Evolutionary conservation across 345 rosid genomes (phyloP), one percentile per base, ranked within the genome.

Genomic region (Kernera saxatilis): DNA sequence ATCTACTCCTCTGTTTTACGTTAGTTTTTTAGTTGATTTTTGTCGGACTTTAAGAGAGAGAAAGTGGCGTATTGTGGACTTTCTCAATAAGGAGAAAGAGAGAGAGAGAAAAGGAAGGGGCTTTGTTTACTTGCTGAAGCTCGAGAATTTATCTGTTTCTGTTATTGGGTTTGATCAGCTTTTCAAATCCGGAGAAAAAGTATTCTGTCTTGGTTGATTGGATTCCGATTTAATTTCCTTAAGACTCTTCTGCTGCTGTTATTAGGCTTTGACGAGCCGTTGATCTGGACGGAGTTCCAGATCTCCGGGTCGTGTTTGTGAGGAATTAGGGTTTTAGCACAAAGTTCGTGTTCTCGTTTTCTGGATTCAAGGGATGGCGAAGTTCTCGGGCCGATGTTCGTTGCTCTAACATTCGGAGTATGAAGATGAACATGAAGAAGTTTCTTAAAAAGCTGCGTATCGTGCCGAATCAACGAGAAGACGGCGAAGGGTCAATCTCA

Each of bases 381-480:
- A 79, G 90, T 78, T 73, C 77, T 54, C 72, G 77, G 85, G 84
- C 76, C 63, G 83, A 82, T 80, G 83, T 74, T 78, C 76, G 75
- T 40, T 83, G 62, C 78, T 80, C 73, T 88, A 79, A 80, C 79
- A 84, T 79, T 81, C 77, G 66, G 29, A 49, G 67, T 44, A 32
- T 60, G 77, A 72, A 77, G 72, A 70, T 54, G 81, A 85, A 48
- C 58, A 93, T 93, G 97, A 93, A 86, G 94, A 90, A 88, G 50
- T 56, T 93, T 73, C 83, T 93, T 21, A 93, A 93, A 87, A 93
- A 88, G 82, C 84, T 93, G n/a, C 97, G 86, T 71, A 79, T 85
- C 36, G 61, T 59, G 81, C 66, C 93, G 2, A 86, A 83, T 78
- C 96, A 84, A 52, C 78, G 86, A 22, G 91, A 87, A 25, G 82